phyloP scores from a whole-genome alignment of 73 alveolate genomes.

The Uronychia setigera region DNA sequence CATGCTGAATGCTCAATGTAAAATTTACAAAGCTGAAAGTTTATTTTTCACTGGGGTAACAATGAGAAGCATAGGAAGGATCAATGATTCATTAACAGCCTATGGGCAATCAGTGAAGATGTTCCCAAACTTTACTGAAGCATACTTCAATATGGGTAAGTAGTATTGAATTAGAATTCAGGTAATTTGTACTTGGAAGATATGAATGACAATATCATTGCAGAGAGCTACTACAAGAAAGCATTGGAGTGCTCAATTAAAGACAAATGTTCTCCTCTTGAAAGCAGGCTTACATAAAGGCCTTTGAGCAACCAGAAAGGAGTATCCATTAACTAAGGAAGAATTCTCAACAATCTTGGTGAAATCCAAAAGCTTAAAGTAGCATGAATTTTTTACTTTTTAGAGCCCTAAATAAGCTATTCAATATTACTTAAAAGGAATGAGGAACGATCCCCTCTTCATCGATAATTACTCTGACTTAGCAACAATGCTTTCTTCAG shows the following conservation, averaged over 20 bases:
- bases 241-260: not conserved
- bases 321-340: not conserved
- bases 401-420: not conserved
- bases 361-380: not conserved
- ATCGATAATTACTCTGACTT: not conserved
- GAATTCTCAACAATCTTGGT: not conserved
- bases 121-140: not conserved
- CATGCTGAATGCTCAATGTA: too few species aligned
- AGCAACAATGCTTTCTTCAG: not conserved
- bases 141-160: not conserved
- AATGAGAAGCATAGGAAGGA: not conserved
- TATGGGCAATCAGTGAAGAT: not conserved
- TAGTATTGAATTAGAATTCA: too few species aligned
- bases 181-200: not conserved
- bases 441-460: not conserved
- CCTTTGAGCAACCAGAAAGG: not conserved
- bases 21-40: not conserved
- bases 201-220: not conserved
- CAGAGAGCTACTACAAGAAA: not conserved
- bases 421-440: not conserved
- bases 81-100: not conserved
- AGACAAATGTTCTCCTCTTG: too few species aligned
- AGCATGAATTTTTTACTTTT: not conserved
- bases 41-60: not conserved
- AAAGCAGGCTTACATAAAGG: not conserved